Evolutionary conservation across 352 stramenopile species (phyloP).

Genomic region (Phytophthora megakarya): DNA sequence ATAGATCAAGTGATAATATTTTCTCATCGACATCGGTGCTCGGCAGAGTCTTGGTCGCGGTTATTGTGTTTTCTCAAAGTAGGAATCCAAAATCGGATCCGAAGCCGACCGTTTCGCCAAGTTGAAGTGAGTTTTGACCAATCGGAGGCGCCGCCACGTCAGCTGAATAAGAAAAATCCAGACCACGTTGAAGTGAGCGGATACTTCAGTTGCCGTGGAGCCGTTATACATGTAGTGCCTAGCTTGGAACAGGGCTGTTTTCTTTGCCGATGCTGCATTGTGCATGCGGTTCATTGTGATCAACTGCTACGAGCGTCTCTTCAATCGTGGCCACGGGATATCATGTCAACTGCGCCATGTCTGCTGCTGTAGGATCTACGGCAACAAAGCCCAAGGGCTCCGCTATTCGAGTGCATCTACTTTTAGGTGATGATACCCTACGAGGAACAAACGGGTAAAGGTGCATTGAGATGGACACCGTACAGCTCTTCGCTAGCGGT

Average conservation of each 20-base stretch:
- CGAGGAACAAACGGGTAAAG: conserved; percentile 6
- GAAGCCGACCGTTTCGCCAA: conserved; percentile 17
- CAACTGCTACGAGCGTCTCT: not conserved
- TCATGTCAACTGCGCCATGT: conserved; percentile 26
- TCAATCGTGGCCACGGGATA: conserved; percentile 19
- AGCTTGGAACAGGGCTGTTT: not conserved
- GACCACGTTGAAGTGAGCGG: conserved; percentile 26
- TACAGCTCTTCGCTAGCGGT: conserved; percentile 1
- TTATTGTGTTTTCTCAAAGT: too few species aligned
- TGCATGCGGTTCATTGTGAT: not conserved
- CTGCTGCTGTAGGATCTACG: conserved; percentile 6
- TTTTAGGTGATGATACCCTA: not conserved
- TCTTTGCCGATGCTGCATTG: not conserved
- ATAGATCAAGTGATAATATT: too few species aligned
- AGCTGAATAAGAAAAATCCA: conserved; percentile 41
- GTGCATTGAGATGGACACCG: conserved; percentile 5
- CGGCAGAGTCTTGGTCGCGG: too few species aligned
- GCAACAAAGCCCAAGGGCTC: conserved; percentile 1
- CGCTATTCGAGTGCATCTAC: conserved; percentile 5
- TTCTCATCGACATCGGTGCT: too few species aligned
- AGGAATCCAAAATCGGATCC: too few species aligned
- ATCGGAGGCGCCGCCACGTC: conserved; percentile 28
- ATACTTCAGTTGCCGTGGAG: not conserved
- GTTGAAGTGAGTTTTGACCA: conserved; percentile 36
- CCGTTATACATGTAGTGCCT: not conserved